Evolutionary conservation across 1,284 basidiomycete genomes (phyloP), one percentile per base, ranked within the genome.

Genomic region (Irpex sp.): DNA sequence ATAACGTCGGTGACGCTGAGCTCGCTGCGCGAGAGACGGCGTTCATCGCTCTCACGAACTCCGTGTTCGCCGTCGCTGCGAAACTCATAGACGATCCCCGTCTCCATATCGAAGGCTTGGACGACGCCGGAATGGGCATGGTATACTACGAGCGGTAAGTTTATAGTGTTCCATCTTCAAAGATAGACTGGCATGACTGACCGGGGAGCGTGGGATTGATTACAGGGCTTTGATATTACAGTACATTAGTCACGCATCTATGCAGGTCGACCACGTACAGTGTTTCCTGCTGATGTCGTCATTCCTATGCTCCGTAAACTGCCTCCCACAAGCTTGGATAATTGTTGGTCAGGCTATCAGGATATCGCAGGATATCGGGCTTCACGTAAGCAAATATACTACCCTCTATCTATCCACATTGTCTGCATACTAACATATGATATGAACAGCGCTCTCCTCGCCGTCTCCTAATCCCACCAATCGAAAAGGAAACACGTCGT

Each of bases 271-370:
- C 56, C 94, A 96, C 75, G 93, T 96, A 40, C 93, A 96, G 77
- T 92, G 91, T 75, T 89, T 94, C 73, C 85, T 93, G 66, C 82
- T 96, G 61, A 85, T 95, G 80, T 89, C 94, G 44, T 92, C 93
- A 1, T 96, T 94, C 79, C 80, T 96, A 64, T 94, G 93, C 70
- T 92, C 92, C 60, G 85, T 96, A 68, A 96, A 96, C 72, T 94
- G 93, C 70, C 84, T 96, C 64, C 94, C 93, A 1, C 93, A 94
- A 78, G 92, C 92, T 31, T 96, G 93, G 93, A 84, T 96, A 65
- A 81, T 95, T 58, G 86, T 93, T 57, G 93, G 94, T 52, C 93
- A 96, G 74, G 93, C 92, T 34, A 85, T 96, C 54, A 86, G 93
- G 61, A 87, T 87, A 64, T 93, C 90, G 2, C 94, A 96, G 76